These are phyloP conservation scores for Calonectria ilicicola DNA, from an alignment of 2,329 filamentous ascomycete genomes.

Conservation along the genomic window DNA sequence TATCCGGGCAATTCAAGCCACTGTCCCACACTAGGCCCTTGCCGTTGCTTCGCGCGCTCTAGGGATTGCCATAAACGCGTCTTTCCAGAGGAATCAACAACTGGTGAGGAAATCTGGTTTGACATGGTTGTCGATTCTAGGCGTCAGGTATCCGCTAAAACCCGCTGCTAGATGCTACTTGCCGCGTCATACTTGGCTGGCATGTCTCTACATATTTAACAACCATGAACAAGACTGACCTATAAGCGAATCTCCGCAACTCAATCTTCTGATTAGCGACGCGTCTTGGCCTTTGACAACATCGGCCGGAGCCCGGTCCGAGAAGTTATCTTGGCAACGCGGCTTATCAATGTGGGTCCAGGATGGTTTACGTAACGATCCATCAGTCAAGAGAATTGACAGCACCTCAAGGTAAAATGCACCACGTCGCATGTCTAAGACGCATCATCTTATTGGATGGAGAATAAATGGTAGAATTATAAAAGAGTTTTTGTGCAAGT, in stretches of 20 bases:
- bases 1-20: slow-evolving; percentile 42
- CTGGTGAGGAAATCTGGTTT: slow-evolving; percentile 26
- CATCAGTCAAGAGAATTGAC: neutral
- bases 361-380: neutral
- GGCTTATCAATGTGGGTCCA: neutral
- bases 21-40: slow-evolving; percentile 38
- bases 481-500: too few species aligned
- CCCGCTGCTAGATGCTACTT: neutral
- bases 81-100: slow-evolving; percentile 37
- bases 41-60: slow-evolving; percentile 41
- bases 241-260: too few species aligned
- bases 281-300: neutral
- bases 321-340: too few species aligned
- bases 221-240: neutral
- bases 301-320: neutral
- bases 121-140: neutral
- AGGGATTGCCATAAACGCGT: slow-evolving; percentile 44
- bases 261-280: neutral
- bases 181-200: neutral
- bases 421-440: too few species aligned
- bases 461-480: too few species aligned
- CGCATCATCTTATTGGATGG: too few species aligned
- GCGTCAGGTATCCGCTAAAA: neutral
- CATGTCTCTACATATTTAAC: neutral
- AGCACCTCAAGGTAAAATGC: neutral